Evolutionary conservation across 2,329 filamentous ascomycete genomes (phyloP).

Genomic region (Exophiala spinifera): DNA sequence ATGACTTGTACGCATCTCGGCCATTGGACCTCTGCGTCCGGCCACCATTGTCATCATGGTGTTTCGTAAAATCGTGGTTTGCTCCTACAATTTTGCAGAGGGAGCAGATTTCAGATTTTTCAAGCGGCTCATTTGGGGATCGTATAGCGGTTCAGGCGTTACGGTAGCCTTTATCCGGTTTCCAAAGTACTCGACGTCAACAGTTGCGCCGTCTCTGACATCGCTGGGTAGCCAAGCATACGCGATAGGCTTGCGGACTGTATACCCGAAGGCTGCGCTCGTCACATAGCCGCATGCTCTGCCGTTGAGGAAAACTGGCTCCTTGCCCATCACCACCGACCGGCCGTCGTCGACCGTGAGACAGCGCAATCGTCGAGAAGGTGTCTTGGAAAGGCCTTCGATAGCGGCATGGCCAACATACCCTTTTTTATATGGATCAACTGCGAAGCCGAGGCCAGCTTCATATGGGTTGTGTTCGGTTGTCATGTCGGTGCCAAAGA

Average conservation of each 20-base stretch:
- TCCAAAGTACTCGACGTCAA: conserved; percentile 64
- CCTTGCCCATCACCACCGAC: conserved; percentile 60
- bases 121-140: conserved; percentile 41
- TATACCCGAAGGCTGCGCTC: conserved; percentile 60
- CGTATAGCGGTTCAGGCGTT: conserved; percentile 48
- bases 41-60: no score
- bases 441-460: conserved; percentile 53
- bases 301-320: conserved; percentile 55
- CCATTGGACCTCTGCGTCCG: no score
- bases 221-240: conserved; percentile 56
- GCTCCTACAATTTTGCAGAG: neutral
- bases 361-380: conserved; percentile 40
- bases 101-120: conserved; percentile 15
- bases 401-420: conserved; percentile 55
- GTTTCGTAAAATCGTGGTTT: no score
- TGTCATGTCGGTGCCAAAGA: conserved; percentile 58
- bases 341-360: conserved; percentile 55
- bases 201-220: conserved; percentile 47
- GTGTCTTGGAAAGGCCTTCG: conserved; percentile 40
- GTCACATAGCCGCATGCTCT: conserved; percentile 57
- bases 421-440: conserved; percentile 39
- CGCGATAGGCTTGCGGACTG: conserved; percentile 56
- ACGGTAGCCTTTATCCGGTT: conserved; percentile 54
- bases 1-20: no score
- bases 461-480: conserved; percentile 61